Evolutionary conservation across 352 stramenopile genomes (phyloP).

Genomic region (Phytopythium ostracodes): DNA sequence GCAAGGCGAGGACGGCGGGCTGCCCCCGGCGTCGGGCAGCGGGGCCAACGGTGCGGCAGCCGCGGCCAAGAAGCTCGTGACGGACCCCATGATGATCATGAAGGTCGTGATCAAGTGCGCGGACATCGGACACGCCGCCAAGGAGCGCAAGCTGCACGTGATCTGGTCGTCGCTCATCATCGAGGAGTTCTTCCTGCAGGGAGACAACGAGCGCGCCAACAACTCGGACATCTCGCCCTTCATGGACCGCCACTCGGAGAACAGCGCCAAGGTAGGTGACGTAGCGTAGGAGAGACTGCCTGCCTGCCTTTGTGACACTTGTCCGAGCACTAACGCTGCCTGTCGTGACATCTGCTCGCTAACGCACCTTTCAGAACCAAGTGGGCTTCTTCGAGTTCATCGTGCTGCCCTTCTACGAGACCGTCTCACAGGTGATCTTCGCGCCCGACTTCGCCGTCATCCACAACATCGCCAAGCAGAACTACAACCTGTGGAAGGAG

Average conservation of each 20-base stretch:
- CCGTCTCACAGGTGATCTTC: slow-evolving; percentile 68
- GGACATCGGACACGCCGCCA: slow-evolving; percentile 92
- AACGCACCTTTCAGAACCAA: slow-evolving; percentile 50
- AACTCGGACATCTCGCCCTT: slow-evolving; percentile 90
- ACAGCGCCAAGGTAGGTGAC: slow-evolving; percentile 72
- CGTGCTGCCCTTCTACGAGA: slow-evolving; percentile 78
- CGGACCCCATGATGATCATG: slow-evolving; percentile 85
- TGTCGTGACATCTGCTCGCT: not conserved
- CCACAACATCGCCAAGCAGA: slow-evolving; percentile 74
- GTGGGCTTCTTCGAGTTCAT: slow-evolving; percentile 87
- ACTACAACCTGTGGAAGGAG: slow-evolving; percentile 86
- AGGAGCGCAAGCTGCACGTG: slow-evolving; percentile 78
- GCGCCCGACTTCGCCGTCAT: slow-evolving; percentile 64
- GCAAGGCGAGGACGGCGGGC: slow-evolving; percentile 17
- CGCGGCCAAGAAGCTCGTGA: slow-evolving; percentile 24
- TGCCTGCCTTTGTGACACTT: not conserved
- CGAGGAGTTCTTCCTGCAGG: slow-evolving; percentile 94
- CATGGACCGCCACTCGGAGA: slow-evolving; percentile 88
- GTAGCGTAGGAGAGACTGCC: not conserved
- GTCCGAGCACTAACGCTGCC: not conserved
- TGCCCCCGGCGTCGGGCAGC: not conserved
- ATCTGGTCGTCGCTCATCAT: slow-evolving; percentile 92
- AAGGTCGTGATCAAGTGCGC: slow-evolving; percentile 88
- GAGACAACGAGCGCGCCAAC: slow-evolving; percentile 89
- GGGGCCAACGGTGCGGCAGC: slow-evolving; percentile 2